Percentiles rank a stretch among this genome's conserved stretches.
Evolutionary conservation across 305 asterid genomes (phyloP).

Genomic region (Fraxinus platypoda): DNA sequence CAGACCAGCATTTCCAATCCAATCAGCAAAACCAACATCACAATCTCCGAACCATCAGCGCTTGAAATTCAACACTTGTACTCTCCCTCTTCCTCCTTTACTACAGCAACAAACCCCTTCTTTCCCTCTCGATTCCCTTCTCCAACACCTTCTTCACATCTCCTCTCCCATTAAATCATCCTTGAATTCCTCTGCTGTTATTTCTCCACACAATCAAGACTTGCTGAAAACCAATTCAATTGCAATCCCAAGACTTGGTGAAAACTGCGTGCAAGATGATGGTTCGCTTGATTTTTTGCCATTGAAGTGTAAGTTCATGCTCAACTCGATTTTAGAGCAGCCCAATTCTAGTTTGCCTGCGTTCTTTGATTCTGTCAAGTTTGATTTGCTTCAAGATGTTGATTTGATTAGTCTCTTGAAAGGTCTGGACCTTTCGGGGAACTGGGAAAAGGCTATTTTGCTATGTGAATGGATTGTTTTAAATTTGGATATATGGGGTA

Average conservation of each 20-base stretch:
- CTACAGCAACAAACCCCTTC: conserved; percentile 48
- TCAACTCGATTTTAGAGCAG: conserved; percentile 51
- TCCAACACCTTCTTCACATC: conserved; percentile 68
- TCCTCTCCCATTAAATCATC: conserved; percentile 46
- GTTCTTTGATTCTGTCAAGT: conserved; percentile 60
- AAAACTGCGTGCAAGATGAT: conserved; percentile 20
- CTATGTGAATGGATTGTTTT: conserved; percentile 86
- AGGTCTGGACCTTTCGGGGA: conserved; percentile 66
- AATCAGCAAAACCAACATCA: conserved; percentile 49
- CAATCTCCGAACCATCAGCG: conserved; percentile 35
- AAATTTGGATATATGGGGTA: conserved; percentile 40
- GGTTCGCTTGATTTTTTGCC: conserved; percentile 71
- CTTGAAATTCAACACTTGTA: conserved; percentile 47
- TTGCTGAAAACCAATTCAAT: conserved; percentile 36
- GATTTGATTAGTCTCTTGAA: conserved; percentile 76
- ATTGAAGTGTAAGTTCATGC: conserved; percentile 60
- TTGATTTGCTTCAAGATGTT: conserved; percentile 49
- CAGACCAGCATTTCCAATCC: conserved; percentile 66
- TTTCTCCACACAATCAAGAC: conserved; percentile 37
- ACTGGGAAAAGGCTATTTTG: conserved; percentile 64
- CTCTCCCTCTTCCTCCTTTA: conserved; percentile 61
- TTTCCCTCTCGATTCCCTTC: conserved; percentile 76
- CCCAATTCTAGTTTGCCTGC: conserved; percentile 50
- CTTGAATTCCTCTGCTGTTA: conserved; percentile 33
- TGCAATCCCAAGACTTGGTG: conserved; percentile 38